These are phyloP conservation scores for Artemisia annua DNA, from an alignment of 129 eudicot genomes.

Conservation along the genomic window DNA sequence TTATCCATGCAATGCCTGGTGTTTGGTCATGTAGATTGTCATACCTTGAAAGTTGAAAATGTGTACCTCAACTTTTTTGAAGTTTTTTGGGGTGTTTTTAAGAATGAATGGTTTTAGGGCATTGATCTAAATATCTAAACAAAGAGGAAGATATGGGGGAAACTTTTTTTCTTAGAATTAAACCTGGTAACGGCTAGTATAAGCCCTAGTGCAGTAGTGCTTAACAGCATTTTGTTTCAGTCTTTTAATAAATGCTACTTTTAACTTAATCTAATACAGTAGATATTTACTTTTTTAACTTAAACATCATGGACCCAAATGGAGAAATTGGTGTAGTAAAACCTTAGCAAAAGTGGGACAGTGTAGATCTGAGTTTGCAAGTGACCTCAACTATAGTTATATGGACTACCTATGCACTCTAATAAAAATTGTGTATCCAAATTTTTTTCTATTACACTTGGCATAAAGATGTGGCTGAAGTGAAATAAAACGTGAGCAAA, in stretches of 20 bases:
- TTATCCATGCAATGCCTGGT: not conserved
- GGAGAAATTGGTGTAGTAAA: conserved; percentile 16
- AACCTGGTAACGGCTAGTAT: conserved; percentile 2
- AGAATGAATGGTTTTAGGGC: conserved; percentile 1
- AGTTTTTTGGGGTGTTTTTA: no score
- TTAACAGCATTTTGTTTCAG: not conserved
- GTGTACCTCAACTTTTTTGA: not conserved
- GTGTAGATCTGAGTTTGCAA: conserved; percentile 11
- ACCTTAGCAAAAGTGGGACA: not conserved
- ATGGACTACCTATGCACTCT: not conserved
- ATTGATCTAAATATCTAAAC: not conserved
- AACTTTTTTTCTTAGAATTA: not conserved
- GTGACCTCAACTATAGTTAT: not conserved
- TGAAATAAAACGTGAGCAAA: no score
- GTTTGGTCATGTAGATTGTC: not conserved
- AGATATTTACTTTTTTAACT: not conserved
- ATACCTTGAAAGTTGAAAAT: not conserved
- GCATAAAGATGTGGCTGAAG: no score
- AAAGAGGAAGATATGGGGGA: no score
- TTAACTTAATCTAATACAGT: not conserved
- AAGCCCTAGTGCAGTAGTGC: not conserved
- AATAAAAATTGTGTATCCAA: not conserved
- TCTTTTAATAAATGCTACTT: not conserved
- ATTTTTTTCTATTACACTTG: not conserved
- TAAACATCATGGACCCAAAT: not conserved